These are phyloP conservation scores for Camelina laxa DNA, from an alignment of 345 rosid genomes.

Conservation along the genomic window DNA sequence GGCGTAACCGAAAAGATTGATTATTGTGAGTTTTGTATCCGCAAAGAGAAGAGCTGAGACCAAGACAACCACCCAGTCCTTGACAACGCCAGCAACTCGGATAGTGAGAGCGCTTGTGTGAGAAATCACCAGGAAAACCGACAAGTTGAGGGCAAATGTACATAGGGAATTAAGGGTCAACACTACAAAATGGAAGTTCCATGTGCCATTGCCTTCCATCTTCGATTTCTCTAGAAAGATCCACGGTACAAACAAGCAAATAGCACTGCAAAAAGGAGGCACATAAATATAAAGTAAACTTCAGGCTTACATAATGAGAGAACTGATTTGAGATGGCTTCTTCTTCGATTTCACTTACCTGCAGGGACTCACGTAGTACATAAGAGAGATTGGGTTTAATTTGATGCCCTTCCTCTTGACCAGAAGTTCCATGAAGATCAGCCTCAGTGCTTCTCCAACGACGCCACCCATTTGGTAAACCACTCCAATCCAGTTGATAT, in stretches of 20 bases:
- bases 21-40: conserved; percentile 84
- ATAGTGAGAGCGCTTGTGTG: conserved; percentile 98
- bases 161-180: conserved; percentile 82
- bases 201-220: conserved; percentile 78
- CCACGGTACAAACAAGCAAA: conserved; percentile 93
- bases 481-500: conserved; percentile 97
- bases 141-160: conserved; percentile 95
- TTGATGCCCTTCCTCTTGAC: conserved; percentile 96
- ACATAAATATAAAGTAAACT: conserved; percentile 20
- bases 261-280: conserved; percentile 63
- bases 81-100: conserved; percentile 98
- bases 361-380: conserved; percentile 99
- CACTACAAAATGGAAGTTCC: conserved; percentile 73
- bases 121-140: conserved; percentile 94
- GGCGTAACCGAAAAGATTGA: conserved; percentile 87
- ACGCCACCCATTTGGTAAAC: conserved; percentile 99
- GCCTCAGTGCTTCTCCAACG: conserved; percentile 86
- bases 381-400: conserved; percentile 83
- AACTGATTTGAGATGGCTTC: conserved; percentile 24
- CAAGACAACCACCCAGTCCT: conserved; percentile 98
- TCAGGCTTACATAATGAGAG: neutral
- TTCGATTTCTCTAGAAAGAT: conserved; percentile 89
- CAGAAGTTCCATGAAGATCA: conserved; percentile 92
- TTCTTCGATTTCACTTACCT: conserved; percentile 54
- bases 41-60: conserved; percentile 91